These are phyloP conservation scores for Verruconis gallopava DNA, from an alignment of 2,329 filamentous ascomycete species.

Conservation along the genomic window DNA sequence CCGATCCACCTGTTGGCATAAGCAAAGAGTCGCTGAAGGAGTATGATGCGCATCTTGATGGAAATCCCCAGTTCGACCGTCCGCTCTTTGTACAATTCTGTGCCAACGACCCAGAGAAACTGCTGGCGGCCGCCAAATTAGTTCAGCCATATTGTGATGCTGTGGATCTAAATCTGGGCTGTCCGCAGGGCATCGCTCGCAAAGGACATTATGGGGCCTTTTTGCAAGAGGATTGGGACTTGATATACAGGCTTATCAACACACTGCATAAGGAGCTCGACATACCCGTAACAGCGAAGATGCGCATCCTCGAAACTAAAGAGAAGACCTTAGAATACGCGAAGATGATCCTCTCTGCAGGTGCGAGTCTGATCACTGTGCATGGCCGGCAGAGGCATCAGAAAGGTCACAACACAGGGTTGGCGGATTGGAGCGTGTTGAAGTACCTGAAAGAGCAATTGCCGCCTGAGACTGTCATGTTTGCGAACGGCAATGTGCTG, in stretches of 20 bases:
- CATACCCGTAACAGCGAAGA: constrained; percentile 88
- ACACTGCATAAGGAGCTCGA: constrained; percentile 66
- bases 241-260: constrained; percentile 72
- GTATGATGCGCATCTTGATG: constrained; percentile 56
- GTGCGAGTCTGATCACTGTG: constrained; percentile 85
- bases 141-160: constrained; percentile 86
- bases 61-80: constrained; percentile 70
- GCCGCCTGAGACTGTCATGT: constrained; percentile 78
- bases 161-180: constrained; percentile 88
- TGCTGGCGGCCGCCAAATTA: constrained; percentile 64
- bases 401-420: constrained; percentile 86
- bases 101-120: constrained; percentile 69
- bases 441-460: constrained; percentile 70
- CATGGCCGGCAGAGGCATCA: constrained; percentile 83
- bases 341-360: constrained; percentile 70
- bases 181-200: constrained; percentile 87
- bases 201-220: constrained; percentile 90
- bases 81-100: constrained; percentile 96
- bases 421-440: constrained; percentile 86
- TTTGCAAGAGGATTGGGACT: constrained; percentile 78
- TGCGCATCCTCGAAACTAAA: constrained; percentile 73
- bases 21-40: constrained; percentile 20
- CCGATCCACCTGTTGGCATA: constrained; percentile 22
- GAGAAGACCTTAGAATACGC: constrained; percentile 86
- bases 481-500: constrained; percentile 91